A percentile compares a stretch with the other conserved stretches of the same genome.
Conservation (phyloP, 805 yeast genomes). For the Metschnikowia bowlesiae region DNA sequence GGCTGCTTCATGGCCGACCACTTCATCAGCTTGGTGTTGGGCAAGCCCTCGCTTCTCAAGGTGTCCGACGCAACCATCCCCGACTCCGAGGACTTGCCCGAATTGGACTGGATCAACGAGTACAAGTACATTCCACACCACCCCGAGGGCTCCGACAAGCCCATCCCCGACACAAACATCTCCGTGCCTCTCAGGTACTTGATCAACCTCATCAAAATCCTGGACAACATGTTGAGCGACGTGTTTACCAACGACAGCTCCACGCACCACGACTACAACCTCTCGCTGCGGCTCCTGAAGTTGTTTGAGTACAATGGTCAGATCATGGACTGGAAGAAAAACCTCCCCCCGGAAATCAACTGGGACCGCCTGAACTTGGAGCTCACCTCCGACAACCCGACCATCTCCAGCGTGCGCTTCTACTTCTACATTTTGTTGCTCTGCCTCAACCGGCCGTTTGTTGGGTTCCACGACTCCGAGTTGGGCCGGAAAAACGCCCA, state of each 20-base stretch:
- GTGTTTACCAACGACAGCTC: constrained; percentile 37
- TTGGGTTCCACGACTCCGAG: constrained; percentile 30
- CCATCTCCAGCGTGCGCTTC: constrained; percentile 48
- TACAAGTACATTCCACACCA: constrained; percentile 37
- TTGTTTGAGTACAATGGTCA: constrained; percentile 45
- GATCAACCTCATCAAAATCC: constrained; percentile 39
- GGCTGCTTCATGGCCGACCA: constrained; percentile 64
- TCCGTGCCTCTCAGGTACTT: constrained; percentile 42
- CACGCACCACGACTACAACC: constrained; percentile 33
- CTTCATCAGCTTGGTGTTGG: constrained; percentile 54
- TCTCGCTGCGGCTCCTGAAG: constrained; percentile 36
- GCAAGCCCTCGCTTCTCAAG: constrained; percentile 54
- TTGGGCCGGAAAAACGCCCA: constrained; percentile 6
- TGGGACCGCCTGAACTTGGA: constrained; percentile 45
- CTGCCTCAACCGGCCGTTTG: constrained; percentile 59
- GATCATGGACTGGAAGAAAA: constrained; percentile 48
- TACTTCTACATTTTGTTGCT: constrained; percentile 54
- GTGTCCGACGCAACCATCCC: constrained; percentile 57
- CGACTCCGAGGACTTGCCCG: constrained; percentile 56
- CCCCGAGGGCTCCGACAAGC: constrained; percentile 2
- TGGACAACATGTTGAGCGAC: constrained; percentile 43
- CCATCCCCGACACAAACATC: constrained; percentile 27
- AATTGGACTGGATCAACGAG: constrained; percentile 59
- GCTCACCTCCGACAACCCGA: constrained; percentile 48
- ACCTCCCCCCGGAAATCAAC: constrained; percentile 44